Conservation (phyloP, 495 filamentous ascomycete genomes). For the Aspergillus bertholletiae region DNA sequence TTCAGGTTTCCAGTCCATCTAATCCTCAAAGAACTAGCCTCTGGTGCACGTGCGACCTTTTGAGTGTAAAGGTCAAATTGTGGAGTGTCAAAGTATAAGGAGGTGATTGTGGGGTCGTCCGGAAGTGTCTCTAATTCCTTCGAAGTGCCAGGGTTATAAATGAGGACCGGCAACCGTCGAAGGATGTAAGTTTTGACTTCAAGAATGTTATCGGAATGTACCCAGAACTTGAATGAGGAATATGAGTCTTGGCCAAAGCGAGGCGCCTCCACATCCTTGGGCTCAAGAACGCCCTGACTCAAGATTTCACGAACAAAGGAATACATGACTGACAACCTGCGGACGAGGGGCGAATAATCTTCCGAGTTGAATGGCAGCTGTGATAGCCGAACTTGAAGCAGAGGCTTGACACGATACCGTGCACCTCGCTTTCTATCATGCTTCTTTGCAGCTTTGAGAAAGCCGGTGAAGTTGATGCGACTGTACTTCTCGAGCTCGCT, state of each 20-base stretch:
- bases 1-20: slow-evolving; percentile 89
- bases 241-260: slow-evolving; percentile 61
- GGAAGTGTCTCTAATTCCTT: slow-evolving; percentile 72
- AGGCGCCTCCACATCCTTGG: slow-evolving; percentile 35
- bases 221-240: slow-evolving; percentile 96
- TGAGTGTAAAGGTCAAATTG: slow-evolving; percentile 80
- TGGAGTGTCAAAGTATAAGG: slow-evolving; percentile 89
- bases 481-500: slow-evolving; percentile 93
- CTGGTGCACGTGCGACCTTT: slow-evolving; percentile 73
- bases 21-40: slow-evolving; percentile 78
- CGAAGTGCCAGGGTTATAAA: slow-evolving; percentile 83
- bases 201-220: slow-evolving; percentile 88
- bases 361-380: slow-evolving; percentile 92
- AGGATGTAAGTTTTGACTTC: slow-evolving; percentile 95
- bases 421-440: slow-evolving; percentile 87
- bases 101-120: slow-evolving; percentile 87
- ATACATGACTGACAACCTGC: slow-evolving; percentile 88
- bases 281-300: slow-evolving; percentile 47
- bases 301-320: slow-evolving; percentile 84
- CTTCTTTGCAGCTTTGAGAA: slow-evolving; percentile 97
- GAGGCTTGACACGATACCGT: slow-evolving; percentile 79
- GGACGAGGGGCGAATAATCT: slow-evolving; percentile 85
- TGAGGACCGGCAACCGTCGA: slow-evolving; percentile 80
- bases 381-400: slow-evolving; percentile 84
- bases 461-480: slow-evolving; percentile 94